A percentile compares a stretch with the other conserved stretches of the same genome.
Evolutionary conservation across 176 grass and related monocot genomes (phyloP).

Genomic region (Carex kokanica): DNA sequence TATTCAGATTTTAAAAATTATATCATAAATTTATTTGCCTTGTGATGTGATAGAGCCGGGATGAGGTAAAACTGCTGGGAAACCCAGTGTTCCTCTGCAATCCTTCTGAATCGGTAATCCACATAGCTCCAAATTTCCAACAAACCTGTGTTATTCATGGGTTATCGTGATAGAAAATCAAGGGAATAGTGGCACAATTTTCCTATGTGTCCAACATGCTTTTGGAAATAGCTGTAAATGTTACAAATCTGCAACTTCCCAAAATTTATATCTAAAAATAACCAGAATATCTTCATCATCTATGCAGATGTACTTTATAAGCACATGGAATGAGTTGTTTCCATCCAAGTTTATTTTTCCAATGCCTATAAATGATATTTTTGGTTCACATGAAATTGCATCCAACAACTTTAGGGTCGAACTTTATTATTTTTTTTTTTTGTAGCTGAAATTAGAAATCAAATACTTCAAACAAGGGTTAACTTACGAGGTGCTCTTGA

Average conservation of each 20-base stretch:
- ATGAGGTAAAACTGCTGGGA: conserved; percentile 81
- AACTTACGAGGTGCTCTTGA: conserved; percentile 90
- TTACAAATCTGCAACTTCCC: not conserved
- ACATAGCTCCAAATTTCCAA: conserved; percentile 96
- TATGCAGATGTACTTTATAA: not conserved
- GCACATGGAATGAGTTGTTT: not conserved
- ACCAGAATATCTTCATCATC: conserved; percentile 4
- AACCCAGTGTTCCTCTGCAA: conserved; percentile 73
- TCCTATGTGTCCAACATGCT: not conserved
- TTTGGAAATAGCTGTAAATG: not conserved
- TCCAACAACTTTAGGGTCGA: not conserved
- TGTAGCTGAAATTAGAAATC: not conserved
- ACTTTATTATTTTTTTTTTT: not conserved
- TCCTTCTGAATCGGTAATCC: conserved; percentile 72
- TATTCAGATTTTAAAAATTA: not conserved
- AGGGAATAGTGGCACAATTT: not conserved
- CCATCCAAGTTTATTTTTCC: not conserved
- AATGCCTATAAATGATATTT: not conserved
- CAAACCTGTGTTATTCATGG: conserved; percentile 50
- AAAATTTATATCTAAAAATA: not conserved
- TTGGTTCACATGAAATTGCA: not conserved
- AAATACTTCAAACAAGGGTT: not conserved
- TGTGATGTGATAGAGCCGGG: conserved; percentile 52
- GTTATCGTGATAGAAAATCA: not conserved
- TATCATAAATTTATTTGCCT: conserved; percentile 29